phyloP scores from a whole-genome alignment of 768 basidiomycete genomes.

The Lepiota venenata region DNA sequence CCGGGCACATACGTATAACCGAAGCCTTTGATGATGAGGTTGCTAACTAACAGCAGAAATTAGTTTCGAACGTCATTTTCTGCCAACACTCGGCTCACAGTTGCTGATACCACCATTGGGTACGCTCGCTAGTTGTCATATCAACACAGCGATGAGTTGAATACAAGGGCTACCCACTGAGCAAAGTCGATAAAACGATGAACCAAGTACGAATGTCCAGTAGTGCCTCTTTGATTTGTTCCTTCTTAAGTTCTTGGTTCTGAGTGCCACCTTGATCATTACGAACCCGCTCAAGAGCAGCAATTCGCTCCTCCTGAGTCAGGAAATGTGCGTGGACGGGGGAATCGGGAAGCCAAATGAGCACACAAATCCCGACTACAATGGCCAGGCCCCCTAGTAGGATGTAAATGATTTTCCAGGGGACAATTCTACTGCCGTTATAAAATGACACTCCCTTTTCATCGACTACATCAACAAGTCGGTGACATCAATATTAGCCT shows the following conservation, averaged over 20 bases:
- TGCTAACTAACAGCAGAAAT: conserved; percentile 40
- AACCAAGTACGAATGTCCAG: conserved; percentile 60
- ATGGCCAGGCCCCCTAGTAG: conserved; percentile 60
- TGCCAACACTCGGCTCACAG: conserved; percentile 34
- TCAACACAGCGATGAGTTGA: conserved; percentile 5
- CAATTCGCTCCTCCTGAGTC: conserved; percentile 56
- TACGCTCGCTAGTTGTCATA: conserved; percentile 45
- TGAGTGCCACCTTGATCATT: conserved; percentile 62
- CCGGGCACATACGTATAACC: conserved; percentile 51
- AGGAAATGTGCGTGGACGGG: conserved; percentile 58
- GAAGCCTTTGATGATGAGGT: conserved; percentile 58
- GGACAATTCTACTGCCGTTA: conserved; percentile 40
- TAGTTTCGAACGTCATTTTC: neutral
- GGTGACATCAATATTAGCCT: neutral
- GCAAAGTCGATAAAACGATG: conserved; percentile 52
- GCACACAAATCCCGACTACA: conserved; percentile 49
- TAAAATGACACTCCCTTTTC: conserved; percentile 54
- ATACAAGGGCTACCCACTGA: conserved; percentile 38
- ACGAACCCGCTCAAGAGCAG: conserved; percentile 63
- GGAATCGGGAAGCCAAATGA: conserved; percentile 64
- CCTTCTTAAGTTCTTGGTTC: conserved; percentile 56
- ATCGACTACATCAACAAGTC: neutral
- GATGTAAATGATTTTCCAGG: conserved; percentile 62
- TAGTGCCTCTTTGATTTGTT: conserved; percentile 55
- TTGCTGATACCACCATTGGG: conserved; percentile 64